These are phyloP conservation scores for Russula vinacea DNA, from an alignment of 768 basidiomycete genomes.

Conservation along the genomic window DNA sequence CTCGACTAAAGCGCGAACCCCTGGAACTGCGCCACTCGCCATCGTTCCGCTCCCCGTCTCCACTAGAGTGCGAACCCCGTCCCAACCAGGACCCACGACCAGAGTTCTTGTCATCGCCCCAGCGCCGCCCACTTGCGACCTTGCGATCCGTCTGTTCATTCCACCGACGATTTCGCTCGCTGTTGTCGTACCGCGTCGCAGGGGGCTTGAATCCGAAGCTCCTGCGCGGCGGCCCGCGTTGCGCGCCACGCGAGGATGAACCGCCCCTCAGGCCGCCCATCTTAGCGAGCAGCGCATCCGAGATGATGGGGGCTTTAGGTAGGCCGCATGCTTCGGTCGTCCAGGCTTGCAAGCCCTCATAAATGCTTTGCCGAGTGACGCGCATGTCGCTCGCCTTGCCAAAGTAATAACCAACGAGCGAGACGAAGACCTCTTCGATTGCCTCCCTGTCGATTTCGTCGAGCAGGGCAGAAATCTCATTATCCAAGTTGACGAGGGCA, in stretches of 20 bases:
- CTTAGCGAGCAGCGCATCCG: constrained; percentile 19
- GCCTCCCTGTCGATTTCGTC: constrained; percentile 22
- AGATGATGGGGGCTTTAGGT: constrained; percentile 20
- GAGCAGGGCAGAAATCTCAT: constrained; percentile 22
- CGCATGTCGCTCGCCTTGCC: constrained; percentile 12
- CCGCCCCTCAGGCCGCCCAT: constrained; percentile 13
- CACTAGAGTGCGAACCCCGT: constrained; percentile 3
- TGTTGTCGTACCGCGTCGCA: constrained; percentile 9
- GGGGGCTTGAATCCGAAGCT: constrained; percentile 16
- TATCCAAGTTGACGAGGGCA: constrained; percentile 27
- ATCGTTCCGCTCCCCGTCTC: neutral
- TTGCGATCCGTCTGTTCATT: constrained; percentile 13
- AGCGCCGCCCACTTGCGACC: neutral
- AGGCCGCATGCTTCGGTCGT: constrained; percentile 26
- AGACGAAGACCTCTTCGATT: constrained; percentile 25
- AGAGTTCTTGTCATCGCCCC: neutral
- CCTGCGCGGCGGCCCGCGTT: neutral
- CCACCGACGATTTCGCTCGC: constrained; percentile 17
- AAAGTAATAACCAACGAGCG: constrained; percentile 29
- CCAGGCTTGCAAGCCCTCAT: constrained; percentile 26
- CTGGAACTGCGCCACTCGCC: constrained; percentile 2
- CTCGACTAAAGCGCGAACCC: constrained; percentile 7
- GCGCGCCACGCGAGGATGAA: neutral
- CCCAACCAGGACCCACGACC: neutral
- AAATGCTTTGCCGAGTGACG: constrained; percentile 12